phyloP scores from a whole-genome alignment of 2,329 filamentous ascomycete genomes.

The Ilyonectria sp. region DNA sequence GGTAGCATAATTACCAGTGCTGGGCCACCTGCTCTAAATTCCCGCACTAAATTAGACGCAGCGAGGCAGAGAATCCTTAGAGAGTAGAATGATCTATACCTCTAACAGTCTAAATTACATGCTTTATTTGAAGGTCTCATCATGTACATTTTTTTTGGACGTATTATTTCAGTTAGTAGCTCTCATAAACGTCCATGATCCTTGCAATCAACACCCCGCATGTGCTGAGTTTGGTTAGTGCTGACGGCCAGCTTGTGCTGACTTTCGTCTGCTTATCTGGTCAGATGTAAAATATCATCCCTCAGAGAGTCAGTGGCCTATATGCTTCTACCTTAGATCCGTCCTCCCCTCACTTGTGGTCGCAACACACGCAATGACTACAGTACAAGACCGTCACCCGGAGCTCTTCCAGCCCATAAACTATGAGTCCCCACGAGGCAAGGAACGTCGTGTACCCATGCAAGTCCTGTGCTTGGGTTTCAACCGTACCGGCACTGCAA shows the following conservation, averaged over 20 bases:
- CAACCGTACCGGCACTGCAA: slow-evolving; percentile 40
- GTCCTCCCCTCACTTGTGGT: neutral
- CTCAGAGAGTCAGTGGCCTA: neutral
- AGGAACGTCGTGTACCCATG: slow-evolving; percentile 37
- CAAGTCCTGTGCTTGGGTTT: slow-evolving; percentile 40
- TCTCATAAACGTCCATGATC: neutral
- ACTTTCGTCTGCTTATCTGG: neutral
- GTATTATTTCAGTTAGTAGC: too few species aligned
- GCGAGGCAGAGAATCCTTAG: neutral
- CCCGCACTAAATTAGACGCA: neutral
- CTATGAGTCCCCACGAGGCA: slow-evolving; percentile 36
- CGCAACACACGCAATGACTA: slow-evolving; percentile 28
- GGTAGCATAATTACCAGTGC: neutral
- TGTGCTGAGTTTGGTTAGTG: neutral
- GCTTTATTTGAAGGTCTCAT: too few species aligned
- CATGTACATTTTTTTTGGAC: too few species aligned
- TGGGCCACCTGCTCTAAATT: slow-evolving; percentile 6
- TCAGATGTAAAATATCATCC: neutral
- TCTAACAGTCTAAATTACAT: too few species aligned
- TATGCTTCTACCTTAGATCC: neutral
- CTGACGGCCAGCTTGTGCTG: neutral
- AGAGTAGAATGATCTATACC: slow-evolving; percentile 1
- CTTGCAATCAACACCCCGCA: neutral
- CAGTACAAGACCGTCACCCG: slow-evolving; percentile 37
- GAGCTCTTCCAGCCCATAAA: slow-evolving; percentile 40